Evolutionary conservation across 2,329 filamentous ascomycete species (phyloP).

Genomic region (Diaporthe humulicola): DNA sequence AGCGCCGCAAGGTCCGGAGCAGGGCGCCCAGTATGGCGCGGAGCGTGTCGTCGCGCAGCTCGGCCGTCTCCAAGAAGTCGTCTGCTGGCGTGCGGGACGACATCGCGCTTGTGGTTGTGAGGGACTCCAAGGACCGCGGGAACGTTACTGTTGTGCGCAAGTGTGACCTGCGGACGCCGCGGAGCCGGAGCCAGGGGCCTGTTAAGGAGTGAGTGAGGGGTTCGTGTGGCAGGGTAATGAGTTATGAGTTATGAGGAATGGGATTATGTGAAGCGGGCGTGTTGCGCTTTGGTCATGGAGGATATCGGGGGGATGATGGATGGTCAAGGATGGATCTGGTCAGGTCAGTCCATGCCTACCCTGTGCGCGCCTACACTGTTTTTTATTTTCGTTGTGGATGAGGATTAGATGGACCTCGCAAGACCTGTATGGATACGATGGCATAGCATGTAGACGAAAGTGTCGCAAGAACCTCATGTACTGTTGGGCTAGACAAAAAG

Average conservation of each 20-base stretch:
- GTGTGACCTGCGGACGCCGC: constrained; percentile 34
- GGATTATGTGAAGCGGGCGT: neutral
- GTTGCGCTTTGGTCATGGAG: neutral
- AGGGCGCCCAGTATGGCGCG: constrained; percentile 39
- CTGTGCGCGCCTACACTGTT: neutral
- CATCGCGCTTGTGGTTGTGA: constrained; percentile 39
- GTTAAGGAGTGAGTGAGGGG: constrained; percentile 33
- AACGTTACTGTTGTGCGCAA: constrained; percentile 37
- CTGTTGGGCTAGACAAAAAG: neutral
- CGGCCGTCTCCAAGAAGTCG: constrained; percentile 26
- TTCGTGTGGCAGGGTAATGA: neutral
- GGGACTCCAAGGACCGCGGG: constrained; percentile 35
- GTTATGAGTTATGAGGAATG: constrained; percentile 17
- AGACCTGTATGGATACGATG: constrained; percentile 19
- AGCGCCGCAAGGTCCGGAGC: constrained; percentile 33
- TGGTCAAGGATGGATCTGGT: constrained; percentile 2
- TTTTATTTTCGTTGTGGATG: neutral
- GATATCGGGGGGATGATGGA: neutral
- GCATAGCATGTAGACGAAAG: constrained; percentile 29
- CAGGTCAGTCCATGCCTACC: constrained; percentile 23
- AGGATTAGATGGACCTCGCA: constrained; percentile 31
- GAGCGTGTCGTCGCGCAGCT: constrained; percentile 37
- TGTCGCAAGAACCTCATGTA: constrained; percentile 37
- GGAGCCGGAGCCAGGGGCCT: constrained; percentile 36
- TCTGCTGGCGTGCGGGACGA: constrained; percentile 29